Evolutionary conservation across 805 yeast genomes (phyloP).

Genomic region (Candida bentonensis): DNA sequence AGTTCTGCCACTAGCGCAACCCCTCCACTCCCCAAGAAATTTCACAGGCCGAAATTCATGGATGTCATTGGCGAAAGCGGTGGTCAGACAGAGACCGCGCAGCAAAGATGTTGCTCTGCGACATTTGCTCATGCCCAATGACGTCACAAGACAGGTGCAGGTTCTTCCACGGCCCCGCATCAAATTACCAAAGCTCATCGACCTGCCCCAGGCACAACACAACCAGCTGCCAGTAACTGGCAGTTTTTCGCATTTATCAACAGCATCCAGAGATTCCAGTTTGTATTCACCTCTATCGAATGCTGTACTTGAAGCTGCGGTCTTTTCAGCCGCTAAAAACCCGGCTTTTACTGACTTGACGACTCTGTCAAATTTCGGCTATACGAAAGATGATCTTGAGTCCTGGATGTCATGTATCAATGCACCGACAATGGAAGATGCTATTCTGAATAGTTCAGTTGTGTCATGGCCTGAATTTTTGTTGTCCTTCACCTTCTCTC

Average conservation of each 20-base stretch:
- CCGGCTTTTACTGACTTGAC: no score
- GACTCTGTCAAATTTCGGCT: slow-evolving; percentile 8
- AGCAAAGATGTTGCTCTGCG: slow-evolving; percentile 2
- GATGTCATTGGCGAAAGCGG: neutral
- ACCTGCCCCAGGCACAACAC: no score
- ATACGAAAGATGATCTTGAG: slow-evolving; percentile 3
- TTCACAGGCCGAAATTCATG: slow-evolving; percentile 3
- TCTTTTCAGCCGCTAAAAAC: no score
- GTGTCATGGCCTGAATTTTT: neutral
- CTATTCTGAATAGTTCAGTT: neutral
- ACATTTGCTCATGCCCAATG: slow-evolving; percentile 5
- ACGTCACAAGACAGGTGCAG: slow-evolving; percentile 5
- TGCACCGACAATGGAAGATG: neutral
- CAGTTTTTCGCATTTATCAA: no score
- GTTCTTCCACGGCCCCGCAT: slow-evolving; percentile 2
- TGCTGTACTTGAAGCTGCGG: no score
- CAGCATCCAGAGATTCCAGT: no score
- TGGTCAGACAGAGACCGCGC: slow-evolving; percentile 1
- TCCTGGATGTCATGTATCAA: slow-evolving; percentile 7
- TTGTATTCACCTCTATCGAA: no score
- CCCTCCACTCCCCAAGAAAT: no score
- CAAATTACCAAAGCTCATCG: neutral
- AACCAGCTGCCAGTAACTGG: no score
- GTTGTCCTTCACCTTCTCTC: neutral
- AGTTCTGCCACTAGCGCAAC: no score